Conservation (phyloP, 2,329 filamentous ascomycete species). For the Verticillium tricorpus region DNA sequence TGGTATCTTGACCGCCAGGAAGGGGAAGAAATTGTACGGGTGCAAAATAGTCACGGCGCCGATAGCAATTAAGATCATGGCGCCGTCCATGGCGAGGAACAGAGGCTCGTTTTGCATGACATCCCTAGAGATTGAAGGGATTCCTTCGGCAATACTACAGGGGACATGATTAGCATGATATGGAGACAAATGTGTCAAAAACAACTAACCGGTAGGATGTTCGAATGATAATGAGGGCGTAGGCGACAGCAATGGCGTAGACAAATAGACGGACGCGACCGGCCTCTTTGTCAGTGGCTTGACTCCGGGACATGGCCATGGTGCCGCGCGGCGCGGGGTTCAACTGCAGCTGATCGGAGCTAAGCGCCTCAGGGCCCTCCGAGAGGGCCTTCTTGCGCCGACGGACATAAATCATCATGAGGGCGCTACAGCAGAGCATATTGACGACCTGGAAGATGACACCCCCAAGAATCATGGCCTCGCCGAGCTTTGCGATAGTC, state of each 20-base stretch:
- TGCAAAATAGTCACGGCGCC: conserved; percentile 6
- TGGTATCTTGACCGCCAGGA: neutral
- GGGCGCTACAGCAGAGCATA: conserved; percentile 17
- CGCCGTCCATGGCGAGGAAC: conserved; percentile 12
- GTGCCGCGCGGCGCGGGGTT: neutral
- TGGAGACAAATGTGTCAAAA: no score
- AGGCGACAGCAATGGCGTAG: conserved; percentile 6
- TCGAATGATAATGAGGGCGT: conserved; percentile 9
- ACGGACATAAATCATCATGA: conserved; percentile 8
- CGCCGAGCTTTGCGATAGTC: conserved; percentile 9
- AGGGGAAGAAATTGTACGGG: conserved; percentile 6
- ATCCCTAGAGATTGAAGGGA: conserved; percentile 4
- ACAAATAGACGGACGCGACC: conserved; percentile 2
- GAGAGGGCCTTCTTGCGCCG: neutral
- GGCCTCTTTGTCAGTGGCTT: neutral
- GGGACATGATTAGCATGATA: neutral
- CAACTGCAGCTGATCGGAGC: neutral
- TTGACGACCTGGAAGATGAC: conserved; percentile 21
- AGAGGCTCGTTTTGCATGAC: conserved; percentile 11
- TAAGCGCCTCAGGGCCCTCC: neutral
- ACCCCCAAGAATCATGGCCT: conserved; percentile 16
- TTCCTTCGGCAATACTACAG: neutral
- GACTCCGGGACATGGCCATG: neutral
- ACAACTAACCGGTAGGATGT: conserved; percentile 12
- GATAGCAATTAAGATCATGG: conserved; percentile 10